Evolutionary conservation across 1,139 yeast species (phyloP).

Genomic region (Geotrichum histeridarum): DNA sequence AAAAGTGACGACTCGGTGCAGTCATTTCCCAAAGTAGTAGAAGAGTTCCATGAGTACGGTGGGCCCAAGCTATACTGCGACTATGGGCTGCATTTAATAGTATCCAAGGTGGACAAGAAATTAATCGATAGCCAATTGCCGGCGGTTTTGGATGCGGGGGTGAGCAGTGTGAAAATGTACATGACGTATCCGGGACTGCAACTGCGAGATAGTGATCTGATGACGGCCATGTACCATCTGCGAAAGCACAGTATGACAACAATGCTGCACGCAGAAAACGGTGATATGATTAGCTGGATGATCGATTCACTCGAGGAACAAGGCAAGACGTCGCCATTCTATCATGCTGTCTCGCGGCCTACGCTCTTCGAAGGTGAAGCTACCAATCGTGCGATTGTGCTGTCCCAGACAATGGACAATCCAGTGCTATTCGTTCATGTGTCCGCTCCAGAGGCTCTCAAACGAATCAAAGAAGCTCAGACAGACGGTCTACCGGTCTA

Average conservation of each 20-base stretch:
- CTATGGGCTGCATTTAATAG: conserved; percentile 45
- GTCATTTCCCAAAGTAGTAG: conserved; percentile 21
- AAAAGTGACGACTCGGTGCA: conserved; percentile 32
- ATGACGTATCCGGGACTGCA: conserved; percentile 46
- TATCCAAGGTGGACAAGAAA: conserved; percentile 36
- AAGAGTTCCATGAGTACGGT: conserved; percentile 20
- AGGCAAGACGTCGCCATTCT: conserved; percentile 41
- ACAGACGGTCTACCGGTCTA: conserved; percentile 40
- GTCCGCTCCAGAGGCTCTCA: conserved; percentile 43
- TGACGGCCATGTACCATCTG: conserved; percentile 41
- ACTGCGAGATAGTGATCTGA: conserved; percentile 40
- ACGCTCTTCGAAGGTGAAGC: conserved; percentile 48
- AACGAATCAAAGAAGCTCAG: conserved; percentile 43
- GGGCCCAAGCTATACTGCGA: conserved; percentile 42
- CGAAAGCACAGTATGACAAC: conserved; percentile 43
- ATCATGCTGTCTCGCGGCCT: conserved; percentile 46
- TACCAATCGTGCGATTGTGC: conserved; percentile 44
- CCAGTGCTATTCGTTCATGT: conserved; percentile 48
- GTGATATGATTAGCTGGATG: conserved; percentile 44
- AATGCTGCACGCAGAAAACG: conserved; percentile 49
- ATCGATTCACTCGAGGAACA: conserved; percentile 40
- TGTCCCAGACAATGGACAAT: conserved; percentile 42
- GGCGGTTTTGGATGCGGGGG: conserved; percentile 35
- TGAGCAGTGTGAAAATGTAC: conserved; percentile 45
- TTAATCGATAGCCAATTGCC: conserved; percentile 31